Evolutionary conservation across 306 rosid genomes (phyloP).

Genomic region (Dryas drummondii): DNA sequence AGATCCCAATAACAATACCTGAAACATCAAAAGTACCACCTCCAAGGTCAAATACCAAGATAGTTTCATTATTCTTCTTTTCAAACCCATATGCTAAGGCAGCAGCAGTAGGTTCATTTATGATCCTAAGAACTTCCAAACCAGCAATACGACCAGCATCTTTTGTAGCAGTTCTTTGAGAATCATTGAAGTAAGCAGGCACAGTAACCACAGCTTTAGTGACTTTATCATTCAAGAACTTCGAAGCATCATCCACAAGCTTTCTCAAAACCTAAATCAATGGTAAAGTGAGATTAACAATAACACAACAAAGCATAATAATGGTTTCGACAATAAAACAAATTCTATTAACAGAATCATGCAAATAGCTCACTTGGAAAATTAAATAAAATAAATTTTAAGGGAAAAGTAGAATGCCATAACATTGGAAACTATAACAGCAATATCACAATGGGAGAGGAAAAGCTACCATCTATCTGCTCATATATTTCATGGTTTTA

Average conservation of each 20-base stretch:
- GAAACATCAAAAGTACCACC: conserved; percentile 97
- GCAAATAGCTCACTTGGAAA: background rate
- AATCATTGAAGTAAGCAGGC: conserved; percentile 94
- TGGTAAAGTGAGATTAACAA: background rate
- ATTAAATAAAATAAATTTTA: background rate
- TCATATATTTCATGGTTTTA: no score
- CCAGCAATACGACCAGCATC: conserved; percentile 98
- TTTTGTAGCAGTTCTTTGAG: conserved; percentile 92
- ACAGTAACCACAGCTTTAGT: conserved; percentile 93
- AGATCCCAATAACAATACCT: conserved; percentile 34
- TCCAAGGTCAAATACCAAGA: conserved; percentile 94
- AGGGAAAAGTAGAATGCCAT: background rate
- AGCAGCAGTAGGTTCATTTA: conserved; percentile 92
- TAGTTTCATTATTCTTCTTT: conserved; percentile 85
- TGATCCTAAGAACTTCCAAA: conserved; percentile 82
- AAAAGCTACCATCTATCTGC: no score
- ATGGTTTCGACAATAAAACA: background rate
- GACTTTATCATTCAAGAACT: conserved; percentile 91
- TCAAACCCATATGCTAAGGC: conserved; percentile 93
- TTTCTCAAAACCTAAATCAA: conserved; percentile 64
- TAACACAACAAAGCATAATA: background rate
- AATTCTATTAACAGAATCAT: background rate
- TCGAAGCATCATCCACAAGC: conserved; percentile 95
- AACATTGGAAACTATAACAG: background rate
- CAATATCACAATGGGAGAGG: background rate